Base-by-base conservation (phyloP, 2,329 filamentous ascomycete species). In the Penicillium sp. region DNA sequence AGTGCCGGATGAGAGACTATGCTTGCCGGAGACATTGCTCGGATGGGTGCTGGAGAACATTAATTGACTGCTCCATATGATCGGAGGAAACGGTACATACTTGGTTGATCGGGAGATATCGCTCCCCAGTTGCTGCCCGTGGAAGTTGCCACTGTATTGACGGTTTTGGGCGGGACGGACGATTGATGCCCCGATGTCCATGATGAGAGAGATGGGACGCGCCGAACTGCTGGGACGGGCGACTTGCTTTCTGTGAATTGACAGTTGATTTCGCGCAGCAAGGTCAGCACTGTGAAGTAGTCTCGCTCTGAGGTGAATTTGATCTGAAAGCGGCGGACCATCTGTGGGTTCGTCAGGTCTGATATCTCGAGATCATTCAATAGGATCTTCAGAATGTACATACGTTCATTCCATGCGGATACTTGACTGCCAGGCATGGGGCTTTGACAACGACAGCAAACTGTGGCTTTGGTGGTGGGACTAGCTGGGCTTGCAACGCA, bases 371-470 rank as follows among this genome's bases (percentile, higher is more conserved):
- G n/a, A 8, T 19, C 2, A 19, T 30, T 33, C 49, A n/a, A 13
- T 14, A 7, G 19, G 19, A 7, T 25, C 22, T 25, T 25, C 22
- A 25, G 25, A 29, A 42, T 25, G 55, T 56, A 36, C 51, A 52
- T 42, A 54, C 61, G 68, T 68, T 60, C 63, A 59, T 56, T 61
- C 54, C 48, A 47, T 50, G 56, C 33, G 67, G 69, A 56, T 74
- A 76, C 52, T 74, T 74, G 35, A 76, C 65, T 22, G 74, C 74
- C 31, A 76, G 63, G 52, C 70, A 73, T n/a, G 74, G 74, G 8
- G 63, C 60, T 55, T 73, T 74, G 28, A 75, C 70, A 28, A 76
- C 65, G 13, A 76, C 65, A 10, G 70, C 66, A 42, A 74, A 70
- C 6, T 54, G 41, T 16, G 69, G 58, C 36, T 64, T 72, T 25